Percentiles rank a stretch among this genome's conserved stretches.
Evolutionary conservation across 2,329 filamentous ascomycete species (phyloP).

Genomic region (Emergomyces orientalis): DNA sequence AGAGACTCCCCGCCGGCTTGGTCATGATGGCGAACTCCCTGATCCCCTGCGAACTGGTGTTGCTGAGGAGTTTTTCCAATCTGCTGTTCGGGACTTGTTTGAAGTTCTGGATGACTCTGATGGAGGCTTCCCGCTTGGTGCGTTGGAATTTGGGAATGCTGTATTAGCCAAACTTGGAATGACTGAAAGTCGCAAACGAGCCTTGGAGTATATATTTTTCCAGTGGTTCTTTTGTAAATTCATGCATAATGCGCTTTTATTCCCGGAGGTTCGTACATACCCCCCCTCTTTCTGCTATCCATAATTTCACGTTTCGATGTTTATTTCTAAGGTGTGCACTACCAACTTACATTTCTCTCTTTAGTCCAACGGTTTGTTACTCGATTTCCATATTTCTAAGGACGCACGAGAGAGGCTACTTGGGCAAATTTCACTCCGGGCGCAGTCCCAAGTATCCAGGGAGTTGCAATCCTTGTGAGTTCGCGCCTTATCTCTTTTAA

Average conservation of each 20-base stretch:
- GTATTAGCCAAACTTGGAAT: conserved; percentile 67
- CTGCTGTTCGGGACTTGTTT: conserved; percentile 71
- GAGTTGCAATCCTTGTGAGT: conserved; percentile 60
- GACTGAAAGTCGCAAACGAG: conserved; percentile 60
- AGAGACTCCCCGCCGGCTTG: conserved; percentile 67
- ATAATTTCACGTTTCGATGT: neutral
- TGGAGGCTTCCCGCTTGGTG: conserved; percentile 76
- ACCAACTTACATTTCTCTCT: conserved; percentile 30
- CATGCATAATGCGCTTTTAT: conserved; percentile 70
- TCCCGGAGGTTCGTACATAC: conserved; percentile 61
- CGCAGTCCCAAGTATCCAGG: conserved; percentile 70
- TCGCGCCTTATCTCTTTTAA: conserved; percentile 15
- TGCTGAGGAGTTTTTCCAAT: conserved; percentile 80
- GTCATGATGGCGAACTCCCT: conserved; percentile 56
- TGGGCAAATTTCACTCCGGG: conserved; percentile 67
- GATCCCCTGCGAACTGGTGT: conserved; percentile 67
- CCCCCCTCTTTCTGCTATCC: neutral
- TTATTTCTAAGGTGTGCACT: conserved; percentile 34
- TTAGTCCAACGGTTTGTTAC: conserved; percentile 55
- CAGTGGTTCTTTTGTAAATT: conserved; percentile 91
- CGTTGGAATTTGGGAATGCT: conserved; percentile 74
- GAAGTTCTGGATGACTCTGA: conserved; percentile 78
- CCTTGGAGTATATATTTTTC: conserved; percentile 73
- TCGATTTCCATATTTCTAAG: conserved; percentile 85
- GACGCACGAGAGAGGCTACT: conserved; percentile 71